Base-by-base conservation (phyloP, 495 filamentous ascomycete species). In the Daldinia bambusicola region DNA sequence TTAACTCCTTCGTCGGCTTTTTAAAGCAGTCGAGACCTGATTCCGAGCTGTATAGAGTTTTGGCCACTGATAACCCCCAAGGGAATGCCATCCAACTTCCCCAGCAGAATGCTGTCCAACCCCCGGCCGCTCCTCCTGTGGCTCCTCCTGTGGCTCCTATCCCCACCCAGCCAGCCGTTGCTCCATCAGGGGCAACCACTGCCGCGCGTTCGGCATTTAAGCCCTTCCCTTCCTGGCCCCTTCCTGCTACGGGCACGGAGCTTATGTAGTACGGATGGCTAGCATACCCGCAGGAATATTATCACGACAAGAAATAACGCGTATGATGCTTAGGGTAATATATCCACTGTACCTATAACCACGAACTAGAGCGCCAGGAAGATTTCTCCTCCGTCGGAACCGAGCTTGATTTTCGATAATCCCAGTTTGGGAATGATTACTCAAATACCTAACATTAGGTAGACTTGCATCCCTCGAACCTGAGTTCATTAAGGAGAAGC, bases 11-110 rank as follows among this genome's bases (percentile, higher is more conserved):
- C 14, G 20, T 63, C 18, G n/a, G 40, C 22, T 41, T 32, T 22
- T 22, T 18, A n/a, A 26, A 20, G n/a, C 22, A 57, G 31, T 12
- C 32, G 2, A 16, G 16, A 1, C 62, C 62, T 10, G 6, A 34
- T 12, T 32, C 18, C 31, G 62, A 65, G 62, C 62, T 65, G 16
- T n/a, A 30, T 32, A 48, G 5, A 12, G 2, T 22, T 22, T 9
- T 48, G 8, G 9, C 2, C 4, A 18, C 6, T 22, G 22, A 22
- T 22, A 36, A 36, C 34, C 34, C 34, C 34, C 34, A 36, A 10
- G 9, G 6, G 26, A 26, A 26, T 26, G 26, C 3, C 3, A 26
- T 3, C 26, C 26, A 26, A 26, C 6, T 8, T 8, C 9, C 41
- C 12, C 41, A 45, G 16, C 41, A 45, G 18, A 45, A 18, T 10